Base-by-base conservation (phyloP, 164 flowering plant species). In the Vitis cinerea region DNA sequence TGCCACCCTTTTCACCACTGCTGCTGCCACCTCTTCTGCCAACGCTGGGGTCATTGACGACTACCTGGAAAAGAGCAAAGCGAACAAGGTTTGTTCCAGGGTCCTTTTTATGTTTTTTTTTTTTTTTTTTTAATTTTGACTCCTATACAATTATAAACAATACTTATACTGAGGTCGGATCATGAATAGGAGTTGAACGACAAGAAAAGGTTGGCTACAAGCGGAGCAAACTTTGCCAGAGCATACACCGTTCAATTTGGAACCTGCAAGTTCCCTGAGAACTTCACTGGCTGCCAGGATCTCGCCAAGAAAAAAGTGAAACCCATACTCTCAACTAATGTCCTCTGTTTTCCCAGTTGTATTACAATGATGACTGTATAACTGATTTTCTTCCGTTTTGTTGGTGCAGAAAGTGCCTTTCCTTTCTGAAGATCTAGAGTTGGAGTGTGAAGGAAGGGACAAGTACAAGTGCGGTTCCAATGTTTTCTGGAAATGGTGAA, bases 241-340 rank as follows among this genome's bases (percentile, higher is more conserved):
- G 99, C 99, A 17, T 90, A 75, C 84, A 95, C 99, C 0, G 98
- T 95, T 63, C 78, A 95, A 68, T 92, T 92, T 59, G 99, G 99
- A 2, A 78, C 87, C 3, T 95, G 99, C 96, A 91, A 87, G 78
- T 95, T 95, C 94, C 99, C 99, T 0, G 88, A 93, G 78, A 95
- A 95, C 86, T 95, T 93, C 92, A 95, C 98, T 8, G 99, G 99
- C 66, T 95, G 99, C 88, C 98, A 95, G 82, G 99, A 95, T 82
- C 97, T 95, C 66, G 99, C 99, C 71, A 95, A 93, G 84, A 88
- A 84, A 80, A 91, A 93, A 98, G 98, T 94, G 59, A 44, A 8
- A 7, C 15, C 54, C 53, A 2, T 27, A 2, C 14, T 50, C 30
- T 47, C 10, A 10, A 9, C 37, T 8, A 23, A 23, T 23, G 2